Percentiles rank a stretch among this genome's conserved stretches.
Evolutionary conservation across 2,329 filamentous ascomycete genomes (phyloP).

Genomic region (Aspergillus sp.): DNA sequence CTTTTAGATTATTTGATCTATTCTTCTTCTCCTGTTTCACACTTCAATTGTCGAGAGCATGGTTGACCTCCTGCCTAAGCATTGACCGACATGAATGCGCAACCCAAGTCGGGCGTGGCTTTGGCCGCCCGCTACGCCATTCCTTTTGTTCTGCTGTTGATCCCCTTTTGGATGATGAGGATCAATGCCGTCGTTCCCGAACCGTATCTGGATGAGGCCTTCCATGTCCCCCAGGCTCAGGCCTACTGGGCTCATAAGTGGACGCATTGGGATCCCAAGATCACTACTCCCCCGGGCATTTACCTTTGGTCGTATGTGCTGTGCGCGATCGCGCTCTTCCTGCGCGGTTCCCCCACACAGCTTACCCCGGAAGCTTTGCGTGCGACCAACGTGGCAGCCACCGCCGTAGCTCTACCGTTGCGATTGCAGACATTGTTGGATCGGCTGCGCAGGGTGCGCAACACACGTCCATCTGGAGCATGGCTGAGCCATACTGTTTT

Average conservation of each 20-base stretch:
- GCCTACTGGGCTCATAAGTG: conserved; percentile 77
- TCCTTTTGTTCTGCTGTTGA: conserved; percentile 37
- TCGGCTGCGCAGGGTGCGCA: conserved; percentile 39
- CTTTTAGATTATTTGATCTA: neutral
- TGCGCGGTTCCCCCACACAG: conserved; percentile 33
- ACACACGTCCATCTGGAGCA: conserved; percentile 32
- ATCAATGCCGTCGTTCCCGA: conserved; percentile 55
- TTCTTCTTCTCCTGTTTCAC: conserved; percentile 5
- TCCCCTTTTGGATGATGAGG: conserved; percentile 44
- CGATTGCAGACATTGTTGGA: conserved; percentile 58
- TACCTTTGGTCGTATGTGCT: conserved; percentile 57
- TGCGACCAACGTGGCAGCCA: conserved; percentile 40
- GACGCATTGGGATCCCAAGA: conserved; percentile 87
- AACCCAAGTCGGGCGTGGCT: conserved; percentile 34
- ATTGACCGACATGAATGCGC: conserved; percentile 31
- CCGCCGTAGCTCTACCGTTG: conserved; percentile 45
- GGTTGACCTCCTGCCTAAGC: no score
- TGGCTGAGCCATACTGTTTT: conserved; percentile 55
- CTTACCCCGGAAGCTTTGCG: conserved; percentile 39
- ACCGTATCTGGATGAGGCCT: conserved; percentile 60
- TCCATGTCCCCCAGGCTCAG: conserved; percentile 84
- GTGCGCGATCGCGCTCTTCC: conserved; percentile 25
- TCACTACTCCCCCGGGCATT: conserved; percentile 92
- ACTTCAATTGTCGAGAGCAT: neutral
- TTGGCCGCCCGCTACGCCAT: conserved; percentile 40